Conservation (phyloP, 257 asterid genomes). For the Scutellaria minor region DNA sequence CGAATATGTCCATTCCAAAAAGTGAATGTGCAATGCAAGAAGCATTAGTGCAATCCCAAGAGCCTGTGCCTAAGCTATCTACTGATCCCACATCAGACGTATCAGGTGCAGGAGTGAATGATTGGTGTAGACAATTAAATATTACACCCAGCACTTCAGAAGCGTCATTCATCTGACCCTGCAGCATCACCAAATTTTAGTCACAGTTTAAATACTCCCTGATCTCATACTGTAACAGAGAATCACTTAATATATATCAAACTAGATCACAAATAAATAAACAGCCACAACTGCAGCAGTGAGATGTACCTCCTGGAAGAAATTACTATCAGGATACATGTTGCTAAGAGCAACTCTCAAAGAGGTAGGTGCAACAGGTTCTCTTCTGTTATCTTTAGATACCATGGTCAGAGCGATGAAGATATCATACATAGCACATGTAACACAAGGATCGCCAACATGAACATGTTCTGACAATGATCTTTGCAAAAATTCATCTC, state of each 20-base stretch:
- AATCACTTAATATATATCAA: constrained; percentile 20
- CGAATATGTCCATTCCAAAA: constrained; percentile 90
- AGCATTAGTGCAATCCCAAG: constrained; percentile 76
- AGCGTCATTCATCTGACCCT: constrained; percentile 99
- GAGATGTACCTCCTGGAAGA: constrained; percentile 85
- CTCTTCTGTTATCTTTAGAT: constrained; percentile 57
- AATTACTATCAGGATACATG: constrained; percentile 84
- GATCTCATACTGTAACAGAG: constrained; percentile 9
- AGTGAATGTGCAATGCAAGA: constrained; percentile 86
- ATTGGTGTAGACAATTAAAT: constrained; percentile 85
- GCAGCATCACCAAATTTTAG: constrained; percentile 41
- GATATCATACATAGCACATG: constrained; percentile 81
- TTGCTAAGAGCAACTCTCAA: constrained; percentile 91
- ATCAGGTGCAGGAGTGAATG: constrained; percentile 60
- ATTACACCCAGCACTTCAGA: constrained; percentile 91
- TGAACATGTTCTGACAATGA: constrained; percentile 75
- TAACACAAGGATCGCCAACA: constrained; percentile 95
- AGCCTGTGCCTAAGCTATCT: constrained; percentile 61
- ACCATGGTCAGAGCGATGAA: constrained; percentile 71
- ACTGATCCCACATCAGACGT: constrained; percentile 63
- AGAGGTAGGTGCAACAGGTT: constrained; percentile 87
- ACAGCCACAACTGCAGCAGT: constrained; percentile 4
- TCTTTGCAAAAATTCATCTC: constrained; percentile 79
- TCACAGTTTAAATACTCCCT: neutral
- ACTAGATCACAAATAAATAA: constrained; percentile 4